A percentile compares a stretch with the other conserved stretches of the same genome.
Evolutionary conservation across 78 protist species (phyloP).

Genomic region (Tieghemostelium lacteum): DNA sequence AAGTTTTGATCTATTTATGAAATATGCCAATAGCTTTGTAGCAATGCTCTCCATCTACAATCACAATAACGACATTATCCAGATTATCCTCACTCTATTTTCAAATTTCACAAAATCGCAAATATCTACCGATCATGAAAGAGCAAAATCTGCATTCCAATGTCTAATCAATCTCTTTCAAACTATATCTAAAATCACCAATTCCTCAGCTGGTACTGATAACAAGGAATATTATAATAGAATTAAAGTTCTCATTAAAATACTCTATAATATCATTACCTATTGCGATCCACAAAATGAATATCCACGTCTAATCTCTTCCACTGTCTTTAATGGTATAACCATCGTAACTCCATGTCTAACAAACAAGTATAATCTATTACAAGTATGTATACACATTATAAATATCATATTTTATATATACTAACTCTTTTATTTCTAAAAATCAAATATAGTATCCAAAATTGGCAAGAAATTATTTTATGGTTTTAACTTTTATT

Average conservation of each 20-base stretch:
- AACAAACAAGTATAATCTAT: slow-evolving; percentile 28
- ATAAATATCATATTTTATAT: background rate
- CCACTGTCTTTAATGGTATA: slow-evolving; percentile 29
- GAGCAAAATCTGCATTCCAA: slow-evolving; percentile 12
- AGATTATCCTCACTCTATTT: slow-evolving; percentile 15
- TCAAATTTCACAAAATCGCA: slow-evolving; percentile 28
- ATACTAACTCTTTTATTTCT: background rate
- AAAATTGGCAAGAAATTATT: slow-evolving; percentile 35
- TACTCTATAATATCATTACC: slow-evolving; percentile 11
- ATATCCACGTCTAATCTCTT: slow-evolving; percentile 1
- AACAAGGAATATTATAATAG: slow-evolving; percentile 53
- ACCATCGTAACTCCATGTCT: slow-evolving; percentile 39
- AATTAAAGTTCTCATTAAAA: slow-evolving; percentile 42
- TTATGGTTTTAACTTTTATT: slow-evolving; percentile 16
- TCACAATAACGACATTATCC: slow-evolving; percentile 36
- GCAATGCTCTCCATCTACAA: slow-evolving; percentile 48
- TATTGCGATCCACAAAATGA: slow-evolving; percentile 23
- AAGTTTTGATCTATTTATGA: slow-evolving; percentile 24
- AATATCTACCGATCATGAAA: slow-evolving; percentile 3
- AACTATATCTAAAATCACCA: background rate
- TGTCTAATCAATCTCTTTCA: slow-evolving; percentile 17
- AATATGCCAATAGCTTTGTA: slow-evolving; percentile 11
- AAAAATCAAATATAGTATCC: slow-evolving; percentile 14
- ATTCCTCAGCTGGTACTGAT: background rate
- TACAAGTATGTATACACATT: slow-evolving; percentile 3